phyloP scores from a whole-genome alignment of 805 yeast species.

The Ogataea corticis region DNA sequence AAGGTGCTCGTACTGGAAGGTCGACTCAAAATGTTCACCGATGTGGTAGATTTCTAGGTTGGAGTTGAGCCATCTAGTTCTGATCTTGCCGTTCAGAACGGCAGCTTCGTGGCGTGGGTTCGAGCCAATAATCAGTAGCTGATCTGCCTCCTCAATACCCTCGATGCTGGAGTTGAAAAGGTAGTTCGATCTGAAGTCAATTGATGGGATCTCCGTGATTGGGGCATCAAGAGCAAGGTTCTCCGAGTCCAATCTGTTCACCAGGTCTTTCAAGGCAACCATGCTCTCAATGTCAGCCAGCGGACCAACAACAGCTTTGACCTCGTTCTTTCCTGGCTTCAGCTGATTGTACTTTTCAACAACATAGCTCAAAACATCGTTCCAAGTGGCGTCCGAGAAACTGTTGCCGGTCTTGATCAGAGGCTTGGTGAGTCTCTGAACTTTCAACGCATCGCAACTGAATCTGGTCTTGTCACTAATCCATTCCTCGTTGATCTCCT shows the following conservation, averaged over 20 bases:
- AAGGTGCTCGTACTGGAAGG: constrained; percentile 62
- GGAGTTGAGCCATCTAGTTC: constrained; percentile 76
- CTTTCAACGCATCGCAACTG: constrained; percentile 82
- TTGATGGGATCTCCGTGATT: constrained; percentile 60
- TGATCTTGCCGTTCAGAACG: constrained; percentile 77
- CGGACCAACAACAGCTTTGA: constrained; percentile 82
- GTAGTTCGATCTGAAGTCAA: constrained; percentile 76
- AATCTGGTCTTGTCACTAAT: constrained; percentile 84
- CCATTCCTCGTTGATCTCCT: constrained; percentile 90
- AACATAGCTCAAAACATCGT: constrained; percentile 73
- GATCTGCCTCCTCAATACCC: constrained; percentile 83
- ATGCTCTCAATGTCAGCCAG: constrained; percentile 79
- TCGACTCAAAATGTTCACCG: constrained; percentile 77
- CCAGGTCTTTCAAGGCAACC: constrained; percentile 78
- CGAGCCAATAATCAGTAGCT: constrained; percentile 76
- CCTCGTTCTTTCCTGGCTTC: constrained; percentile 64
- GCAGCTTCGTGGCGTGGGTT: constrained; percentile 92
- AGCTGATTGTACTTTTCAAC: constrained; percentile 59
- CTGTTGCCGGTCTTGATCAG: constrained; percentile 67
- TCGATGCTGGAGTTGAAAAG: constrained; percentile 76
- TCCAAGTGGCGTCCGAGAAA: constrained; percentile 82
- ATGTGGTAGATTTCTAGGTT: constrained; percentile 65
- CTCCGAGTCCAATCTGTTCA: constrained; percentile 77
- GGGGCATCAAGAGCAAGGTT: constrained; percentile 73
- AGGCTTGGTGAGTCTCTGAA: constrained; percentile 83